These are phyloP conservation scores for Mortierella claussenii DNA, from an alignment of 192 early-diverging fungal species.

Conservation along the genomic window DNA sequence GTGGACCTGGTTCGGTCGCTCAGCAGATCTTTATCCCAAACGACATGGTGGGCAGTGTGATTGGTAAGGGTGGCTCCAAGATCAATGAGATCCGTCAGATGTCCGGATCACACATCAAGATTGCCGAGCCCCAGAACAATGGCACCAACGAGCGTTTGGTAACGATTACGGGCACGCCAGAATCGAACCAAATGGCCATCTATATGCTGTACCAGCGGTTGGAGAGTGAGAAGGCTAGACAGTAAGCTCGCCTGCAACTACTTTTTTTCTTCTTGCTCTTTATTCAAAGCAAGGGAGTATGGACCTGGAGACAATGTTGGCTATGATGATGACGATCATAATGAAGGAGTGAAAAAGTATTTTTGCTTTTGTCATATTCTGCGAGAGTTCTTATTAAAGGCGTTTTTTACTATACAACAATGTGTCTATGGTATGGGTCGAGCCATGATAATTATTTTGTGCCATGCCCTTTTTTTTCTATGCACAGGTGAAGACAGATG, in stretches of 20 bases:
- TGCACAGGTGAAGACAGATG: too few species aligned
- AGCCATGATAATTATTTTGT: neutral
- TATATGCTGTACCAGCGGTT: constrained; percentile 90
- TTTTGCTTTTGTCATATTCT: neutral
- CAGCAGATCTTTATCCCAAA: constrained; percentile 73
- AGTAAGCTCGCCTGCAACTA: constrained; percentile 13
- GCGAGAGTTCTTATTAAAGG: too few species aligned
- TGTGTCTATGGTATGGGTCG: neutral
- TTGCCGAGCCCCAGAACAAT: constrained; percentile 77
- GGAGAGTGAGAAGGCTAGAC: constrained; percentile 78
- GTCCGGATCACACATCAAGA: constrained; percentile 88
- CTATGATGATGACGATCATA: too few species aligned
- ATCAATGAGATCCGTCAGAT: constrained; percentile 85
- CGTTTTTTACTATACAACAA: neutral
- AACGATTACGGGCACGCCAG: constrained; percentile 89
- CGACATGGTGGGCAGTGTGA: constrained; percentile 89
- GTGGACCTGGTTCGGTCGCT: constrained; percentile 56
- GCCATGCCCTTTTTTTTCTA: too few species aligned
- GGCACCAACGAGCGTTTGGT: constrained; percentile 80
- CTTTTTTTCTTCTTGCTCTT: neutral
- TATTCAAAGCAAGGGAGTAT: too few species aligned
- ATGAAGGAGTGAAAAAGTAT: neutral
- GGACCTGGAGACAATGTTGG: too few species aligned
- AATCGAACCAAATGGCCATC: constrained; percentile 92
- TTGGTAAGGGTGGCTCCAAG: constrained; percentile 90